Conservation (phyloP, 495 filamentous ascomycete species). For the Umbilicaria muhlenbergii region DNA sequence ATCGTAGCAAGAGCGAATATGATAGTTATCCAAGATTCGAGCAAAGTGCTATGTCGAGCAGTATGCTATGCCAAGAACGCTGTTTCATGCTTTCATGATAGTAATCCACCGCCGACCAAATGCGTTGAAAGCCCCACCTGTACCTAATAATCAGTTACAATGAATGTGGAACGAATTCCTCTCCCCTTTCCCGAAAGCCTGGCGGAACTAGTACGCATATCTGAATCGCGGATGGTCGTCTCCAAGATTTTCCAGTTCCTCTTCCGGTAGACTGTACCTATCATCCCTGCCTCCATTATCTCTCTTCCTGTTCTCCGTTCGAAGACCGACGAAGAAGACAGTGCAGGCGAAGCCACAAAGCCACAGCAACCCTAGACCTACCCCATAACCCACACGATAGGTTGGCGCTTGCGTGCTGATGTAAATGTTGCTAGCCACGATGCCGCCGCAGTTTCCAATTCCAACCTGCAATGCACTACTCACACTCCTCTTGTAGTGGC, state of each 20-base stretch:
- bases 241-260: slow-evolving; percentile 39
- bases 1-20: too few species aligned
- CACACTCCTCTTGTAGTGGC: slow-evolving; percentile 47
- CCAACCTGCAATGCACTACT: slow-evolving; percentile 37
- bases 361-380: slow-evolving; percentile 32
- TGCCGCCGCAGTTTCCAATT: slow-evolving; percentile 40
- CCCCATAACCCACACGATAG: slow-evolving; percentile 34
- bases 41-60: too few species aligned
- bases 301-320: slow-evolving; percentile 38
- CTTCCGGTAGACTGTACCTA: slow-evolving; percentile 23
- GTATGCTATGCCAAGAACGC: too few species aligned
- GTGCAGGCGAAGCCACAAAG: slow-evolving; percentile 26
- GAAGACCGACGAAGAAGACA: slow-evolving; percentile 27
- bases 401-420: slow-evolving; percentile 28
- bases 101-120: too few species aligned
- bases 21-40: too few species aligned
- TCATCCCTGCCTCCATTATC: slow-evolving; percentile 35
- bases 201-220: slow-evolving; percentile 26
- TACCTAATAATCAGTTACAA: too few species aligned
- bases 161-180: too few species aligned
- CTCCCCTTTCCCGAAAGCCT: too few species aligned
- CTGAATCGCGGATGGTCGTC: slow-evolving; percentile 44
- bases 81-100: too few species aligned
- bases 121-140: too few species aligned
- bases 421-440: slow-evolving; percentile 37